A percentile compares a stretch with the other conserved stretches of the same genome.
These are phyloP conservation scores for Candida oleophila DNA, from an alignment of 805 yeast genomes.

Conservation along the genomic window DNA sequence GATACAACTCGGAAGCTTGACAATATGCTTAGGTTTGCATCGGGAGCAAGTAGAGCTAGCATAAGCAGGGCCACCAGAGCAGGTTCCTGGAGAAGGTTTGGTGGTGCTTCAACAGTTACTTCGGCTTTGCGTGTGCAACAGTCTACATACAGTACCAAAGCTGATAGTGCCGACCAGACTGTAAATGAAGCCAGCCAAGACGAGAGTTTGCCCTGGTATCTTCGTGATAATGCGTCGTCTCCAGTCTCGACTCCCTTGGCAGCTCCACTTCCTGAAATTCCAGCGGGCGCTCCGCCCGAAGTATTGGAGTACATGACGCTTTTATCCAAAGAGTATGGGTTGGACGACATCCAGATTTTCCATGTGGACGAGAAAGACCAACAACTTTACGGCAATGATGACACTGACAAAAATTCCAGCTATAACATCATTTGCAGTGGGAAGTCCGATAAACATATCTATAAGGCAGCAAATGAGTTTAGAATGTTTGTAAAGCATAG, in stretches of 20 bases:
- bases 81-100: neutral
- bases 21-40: neutral
- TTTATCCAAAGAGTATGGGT: slow-evolving; percentile 61
- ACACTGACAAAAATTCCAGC: slow-evolving; percentile 5
- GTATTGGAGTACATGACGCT: slow-evolving; percentile 45
- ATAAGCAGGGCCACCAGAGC: neutral
- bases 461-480: slow-evolving; percentile 64
- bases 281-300: slow-evolving; percentile 55
- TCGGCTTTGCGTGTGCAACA: neutral
- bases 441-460: slow-evolving; percentile 71
- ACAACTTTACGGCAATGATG: neutral
- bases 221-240: slow-evolving; percentile 41
- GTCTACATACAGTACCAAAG: neutral
- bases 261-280: slow-evolving; percentile 53
- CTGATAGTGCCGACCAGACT: neutral
- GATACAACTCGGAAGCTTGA: no score
- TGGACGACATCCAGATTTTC: slow-evolving; percentile 59
- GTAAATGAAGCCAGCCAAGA: neutral
- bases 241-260: slow-evolving; percentile 21
- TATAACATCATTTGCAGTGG: slow-evolving; percentile 68
- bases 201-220: slow-evolving; percentile 55
- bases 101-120: neutral
- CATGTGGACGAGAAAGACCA: slow-evolving; percentile 51
- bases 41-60: neutral
- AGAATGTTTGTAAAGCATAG: slow-evolving; percentile 55